Evolutionary conservation across 768 basidiomycete species (phyloP), one percentile per base, ranked within the genome.

Genomic region (Mycena filopes): DNA sequence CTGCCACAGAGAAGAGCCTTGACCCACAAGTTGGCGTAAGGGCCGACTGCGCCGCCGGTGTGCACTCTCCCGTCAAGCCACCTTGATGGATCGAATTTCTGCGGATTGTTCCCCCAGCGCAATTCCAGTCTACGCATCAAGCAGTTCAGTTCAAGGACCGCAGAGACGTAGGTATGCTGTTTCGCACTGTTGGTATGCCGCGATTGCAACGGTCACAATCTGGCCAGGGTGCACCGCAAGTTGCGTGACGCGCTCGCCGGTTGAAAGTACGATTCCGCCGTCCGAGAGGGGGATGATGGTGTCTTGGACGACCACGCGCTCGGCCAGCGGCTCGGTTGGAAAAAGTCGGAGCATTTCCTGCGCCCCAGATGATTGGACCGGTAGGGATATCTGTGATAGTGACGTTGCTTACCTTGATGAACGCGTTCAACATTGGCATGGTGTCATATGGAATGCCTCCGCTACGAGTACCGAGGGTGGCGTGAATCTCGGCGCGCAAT

Each of bases 1-100:
- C n/a, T n/a, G 12, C 33, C 15, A 16, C 11, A 33, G 5, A 31
- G 21, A 15, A 29, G 28, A n/a, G 33, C 28, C 31, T 28, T 13
- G 10, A 49, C 65, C 0, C 9, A 66, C 65, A 66, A 46, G 45
- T 66, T 66, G 13, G 53, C 65, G 50, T 66, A 66, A 12, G 65
- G 65, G 3, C 65, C 65, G 16, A 66, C 25, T 13, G 58, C 51
- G 0, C 31, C 36, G n/a, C 43, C 43, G 31, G 9, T 33, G 13
- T 29, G 20, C 28, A 38, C 28, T 13, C 18, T 46, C 15, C 16
- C 49, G 4, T 55, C 51, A 4, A 66, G 46, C 65, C 65, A 61
- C 15, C 65, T 28, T 11, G 11, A 29, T n/a, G 65, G 59, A 7
- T 51, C 56, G 46, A 66, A 66, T 9, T 41, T 21, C 23, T 55